These are phyloP conservation scores for Posidonia oceanica DNA, from an alignment of 116 monocot species.

Conservation along the genomic window DNA sequence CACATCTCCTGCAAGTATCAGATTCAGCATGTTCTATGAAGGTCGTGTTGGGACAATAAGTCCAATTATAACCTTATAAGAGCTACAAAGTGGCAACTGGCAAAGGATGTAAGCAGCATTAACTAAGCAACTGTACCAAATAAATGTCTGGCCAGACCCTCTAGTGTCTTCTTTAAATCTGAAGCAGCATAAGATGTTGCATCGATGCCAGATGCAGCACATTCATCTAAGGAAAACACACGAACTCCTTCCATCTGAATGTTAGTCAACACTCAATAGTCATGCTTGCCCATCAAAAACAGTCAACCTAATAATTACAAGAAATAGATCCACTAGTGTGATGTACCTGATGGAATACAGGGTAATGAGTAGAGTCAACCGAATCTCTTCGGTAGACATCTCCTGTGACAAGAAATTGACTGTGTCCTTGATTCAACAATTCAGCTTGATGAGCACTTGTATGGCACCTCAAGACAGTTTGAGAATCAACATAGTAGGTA, in stretches of 20 bases:
- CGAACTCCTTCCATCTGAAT: slow-evolving; percentile 95
- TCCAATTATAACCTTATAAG: neutral
- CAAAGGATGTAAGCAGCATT: neutral
- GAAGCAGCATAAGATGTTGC: slow-evolving; percentile 68
- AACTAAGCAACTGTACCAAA: slow-evolving; percentile 49
- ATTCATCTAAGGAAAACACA: slow-evolving; percentile 75
- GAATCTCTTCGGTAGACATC: slow-evolving; percentile 98
- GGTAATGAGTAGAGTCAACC: slow-evolving; percentile 92
- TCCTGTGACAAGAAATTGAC: slow-evolving; percentile 84
- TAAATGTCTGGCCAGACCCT: slow-evolving; percentile 83
- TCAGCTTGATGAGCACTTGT: slow-evolving; percentile 97
- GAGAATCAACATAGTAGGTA: slow-evolving; percentile 81
- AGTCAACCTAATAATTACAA: no score
- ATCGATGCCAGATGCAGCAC: slow-evolving; percentile 59
- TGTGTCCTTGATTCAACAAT: slow-evolving; percentile 61
- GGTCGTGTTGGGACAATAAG: neutral
- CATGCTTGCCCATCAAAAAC: no score
- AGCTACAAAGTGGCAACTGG: neutral
- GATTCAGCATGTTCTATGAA: slow-evolving; percentile 5
- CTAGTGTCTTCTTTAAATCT: slow-evolving; percentile 78
- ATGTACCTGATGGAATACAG: slow-evolving; percentile 93
- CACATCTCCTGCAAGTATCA: slow-evolving; percentile 58
- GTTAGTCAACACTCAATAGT: neutral
- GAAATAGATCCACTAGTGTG: neutral
- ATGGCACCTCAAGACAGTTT: slow-evolving; percentile 90